These are phyloP conservation scores for Phylloporus sp. DNA, from an alignment of 768 basidiomycete species.

Conservation along the genomic window DNA sequence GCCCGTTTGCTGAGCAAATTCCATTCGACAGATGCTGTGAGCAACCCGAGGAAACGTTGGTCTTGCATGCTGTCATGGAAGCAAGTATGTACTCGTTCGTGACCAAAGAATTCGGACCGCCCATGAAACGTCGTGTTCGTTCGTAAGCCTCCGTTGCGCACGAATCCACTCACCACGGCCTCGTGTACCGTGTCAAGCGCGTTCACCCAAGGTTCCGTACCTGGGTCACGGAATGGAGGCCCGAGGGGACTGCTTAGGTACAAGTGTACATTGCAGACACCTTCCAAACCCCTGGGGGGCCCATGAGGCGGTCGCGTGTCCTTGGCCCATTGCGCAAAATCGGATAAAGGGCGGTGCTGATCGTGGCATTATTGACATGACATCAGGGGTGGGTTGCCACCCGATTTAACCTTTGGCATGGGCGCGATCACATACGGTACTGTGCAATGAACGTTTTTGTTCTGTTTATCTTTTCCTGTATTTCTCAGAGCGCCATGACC, in stretches of 20 bases:
- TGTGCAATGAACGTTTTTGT: slow-evolving; percentile 13
- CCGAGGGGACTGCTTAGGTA: background rate
- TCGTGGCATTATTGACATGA: slow-evolving; percentile 5
- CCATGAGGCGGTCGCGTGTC: slow-evolving; percentile 31
- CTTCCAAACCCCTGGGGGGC: background rate
- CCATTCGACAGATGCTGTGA: slow-evolving; percentile 4
- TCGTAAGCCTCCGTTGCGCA: slow-evolving; percentile 3
- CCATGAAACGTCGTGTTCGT: background rate
- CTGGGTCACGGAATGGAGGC: slow-evolving; percentile 16
- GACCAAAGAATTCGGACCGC: slow-evolving; percentile 4
- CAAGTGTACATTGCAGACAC: slow-evolving; percentile 4
- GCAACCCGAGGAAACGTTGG: slow-evolving; percentile 13
- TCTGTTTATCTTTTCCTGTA: slow-evolving; percentile 5
- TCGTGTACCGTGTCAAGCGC: background rate
- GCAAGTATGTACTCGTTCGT: background rate
- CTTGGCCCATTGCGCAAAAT: background rate
- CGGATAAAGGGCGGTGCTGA: slow-evolving; percentile 14
- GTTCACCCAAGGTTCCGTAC: slow-evolving; percentile 9
- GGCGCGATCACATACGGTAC: slow-evolving; percentile 10
- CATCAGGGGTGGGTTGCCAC: slow-evolving; percentile 18
- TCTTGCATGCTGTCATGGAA: slow-evolving; percentile 9
- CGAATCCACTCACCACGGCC: background rate
- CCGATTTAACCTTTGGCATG: slow-evolving; percentile 22
- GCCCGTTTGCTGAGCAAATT: background rate
- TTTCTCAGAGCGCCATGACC: too few species aligned